Conservation (phyloP, 192 early-diverging fungal species). For the Jimgerdemannia lactiflua region DNA sequence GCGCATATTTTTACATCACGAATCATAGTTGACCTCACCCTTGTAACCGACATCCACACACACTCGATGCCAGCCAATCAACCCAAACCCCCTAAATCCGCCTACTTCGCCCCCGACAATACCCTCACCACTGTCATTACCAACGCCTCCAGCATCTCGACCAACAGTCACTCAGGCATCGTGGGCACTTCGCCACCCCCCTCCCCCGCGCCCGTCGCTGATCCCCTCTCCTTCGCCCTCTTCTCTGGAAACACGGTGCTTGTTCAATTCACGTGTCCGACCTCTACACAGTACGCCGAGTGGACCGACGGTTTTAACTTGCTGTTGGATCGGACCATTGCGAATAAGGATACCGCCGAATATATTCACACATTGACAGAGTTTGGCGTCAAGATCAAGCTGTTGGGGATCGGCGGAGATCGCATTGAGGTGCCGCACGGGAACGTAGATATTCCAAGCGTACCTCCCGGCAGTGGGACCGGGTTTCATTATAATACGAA, state of each 20-base stretch:
- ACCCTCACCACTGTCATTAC: neutral
- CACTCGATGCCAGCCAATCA: constrained; percentile 27
- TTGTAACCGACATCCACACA: constrained; percentile 43
- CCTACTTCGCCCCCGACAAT: constrained; percentile 29
- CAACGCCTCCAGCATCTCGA: neutral
- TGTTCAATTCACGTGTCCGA: constrained; percentile 54
- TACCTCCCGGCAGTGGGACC: constrained; percentile 19
- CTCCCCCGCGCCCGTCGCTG: neutral
- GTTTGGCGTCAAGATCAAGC: constrained; percentile 61
- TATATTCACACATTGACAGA: constrained; percentile 63
- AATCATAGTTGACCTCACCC: constrained; percentile 44
- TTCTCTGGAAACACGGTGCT: constrained; percentile 24
- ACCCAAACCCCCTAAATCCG: constrained; percentile 31
- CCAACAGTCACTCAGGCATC: neutral
- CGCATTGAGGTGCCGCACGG: constrained; percentile 47
- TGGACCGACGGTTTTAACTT: constrained; percentile 78
- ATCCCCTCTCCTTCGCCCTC: neutral
- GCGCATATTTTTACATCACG: too few species aligned
- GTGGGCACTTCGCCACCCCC: neutral
- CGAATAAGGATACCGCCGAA: constrained; percentile 61
- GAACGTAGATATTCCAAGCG: constrained; percentile 27
- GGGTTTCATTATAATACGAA: constrained; percentile 25
- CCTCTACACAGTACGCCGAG: constrained; percentile 48
- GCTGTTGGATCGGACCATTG: constrained; percentile 62
- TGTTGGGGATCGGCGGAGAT: constrained; percentile 67